Conservation (phyloP, 2,329 filamentous ascomycete species). For the Apiospora koreana region DNA sequence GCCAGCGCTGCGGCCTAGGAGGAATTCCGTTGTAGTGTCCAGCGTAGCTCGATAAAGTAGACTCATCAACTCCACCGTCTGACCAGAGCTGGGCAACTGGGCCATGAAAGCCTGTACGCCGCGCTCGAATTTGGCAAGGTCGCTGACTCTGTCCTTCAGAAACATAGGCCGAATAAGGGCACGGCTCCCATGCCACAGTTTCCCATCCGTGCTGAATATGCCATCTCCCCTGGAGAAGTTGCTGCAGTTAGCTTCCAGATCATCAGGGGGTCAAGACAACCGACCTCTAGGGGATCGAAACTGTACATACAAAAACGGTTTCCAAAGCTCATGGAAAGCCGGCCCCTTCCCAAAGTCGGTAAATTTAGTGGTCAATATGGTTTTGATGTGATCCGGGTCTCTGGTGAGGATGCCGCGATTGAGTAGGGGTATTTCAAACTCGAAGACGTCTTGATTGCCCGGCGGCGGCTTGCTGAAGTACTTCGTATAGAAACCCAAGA, state of each 20-base stretch:
- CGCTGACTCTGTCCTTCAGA: conserved; percentile 44
- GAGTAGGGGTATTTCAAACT: conserved; percentile 34
- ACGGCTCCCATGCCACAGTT: conserved; percentile 53
- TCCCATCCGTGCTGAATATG: conserved; percentile 39
- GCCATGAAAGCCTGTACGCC: conserved; percentile 58
- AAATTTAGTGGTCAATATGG: conserved; percentile 57
- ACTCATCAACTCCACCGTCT: conserved; percentile 66
- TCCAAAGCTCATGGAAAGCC: conserved; percentile 43
- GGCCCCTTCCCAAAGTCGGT: conserved; percentile 52
- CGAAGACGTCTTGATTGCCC: conserved; percentile 35
- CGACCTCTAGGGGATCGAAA: too few relatives aligned
- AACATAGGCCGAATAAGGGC: conserved; percentile 57
- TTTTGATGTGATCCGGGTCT: conserved; percentile 59
- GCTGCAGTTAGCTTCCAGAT: background rate
- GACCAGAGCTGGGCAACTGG: conserved; percentile 64
- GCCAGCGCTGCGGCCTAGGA: conserved; percentile 12
- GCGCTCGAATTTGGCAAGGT: conserved; percentile 55
- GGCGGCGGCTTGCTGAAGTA: background rate
- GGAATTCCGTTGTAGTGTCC: conserved; percentile 39
- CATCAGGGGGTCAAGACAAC: background rate
- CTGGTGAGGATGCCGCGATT: conserved; percentile 45
- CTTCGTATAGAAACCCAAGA: background rate
- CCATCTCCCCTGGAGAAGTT: background rate
- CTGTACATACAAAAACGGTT: conserved; percentile 44
- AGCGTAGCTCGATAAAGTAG: conserved; percentile 68